Conservation (phyloP, 306 rosid genomes). For the Pyrus communis region DNA sequence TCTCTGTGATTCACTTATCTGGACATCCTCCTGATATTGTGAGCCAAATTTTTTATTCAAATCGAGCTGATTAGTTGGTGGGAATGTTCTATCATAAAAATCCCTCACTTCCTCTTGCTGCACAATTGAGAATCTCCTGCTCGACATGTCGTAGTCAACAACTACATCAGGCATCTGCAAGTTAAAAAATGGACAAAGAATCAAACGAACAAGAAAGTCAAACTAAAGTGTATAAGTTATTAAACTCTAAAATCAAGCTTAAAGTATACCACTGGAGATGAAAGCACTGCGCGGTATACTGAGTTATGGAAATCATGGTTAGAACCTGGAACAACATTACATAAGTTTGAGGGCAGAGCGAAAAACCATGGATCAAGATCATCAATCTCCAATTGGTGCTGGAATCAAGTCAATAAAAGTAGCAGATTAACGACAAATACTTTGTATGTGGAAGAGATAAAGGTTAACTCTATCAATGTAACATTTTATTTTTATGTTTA, state of each 20-base stretch:
- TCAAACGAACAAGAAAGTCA: conserved; percentile 8
- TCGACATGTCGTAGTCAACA: conserved; percentile 83
- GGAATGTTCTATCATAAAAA: conserved; percentile 24
- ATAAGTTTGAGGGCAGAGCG: conserved; percentile 67
- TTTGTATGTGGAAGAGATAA: not conserved
- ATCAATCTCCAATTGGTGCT: conserved; percentile 44
- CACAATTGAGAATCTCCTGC: conserved; percentile 46
- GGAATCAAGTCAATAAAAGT: conserved; percentile 26
- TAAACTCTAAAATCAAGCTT: not conserved
- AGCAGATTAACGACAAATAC: conserved; percentile 15
- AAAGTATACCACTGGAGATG: conserved; percentile 82
- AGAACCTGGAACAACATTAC: conserved; percentile 70
- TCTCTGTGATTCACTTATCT: conserved; percentile 26
- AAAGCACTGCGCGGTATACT: conserved; percentile 71
- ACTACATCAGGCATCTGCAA: conserved; percentile 84
- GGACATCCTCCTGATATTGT: conserved; percentile 17
- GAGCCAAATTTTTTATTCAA: conserved; percentile 18
- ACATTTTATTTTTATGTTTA: not conserved
- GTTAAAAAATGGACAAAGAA: conserved; percentile 6
- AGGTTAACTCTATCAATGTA: not conserved
- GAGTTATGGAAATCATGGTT: conserved; percentile 75
- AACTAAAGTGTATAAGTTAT: not conserved
- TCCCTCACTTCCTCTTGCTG: conserved; percentile 78
- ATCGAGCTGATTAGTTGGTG: conserved; percentile 17
- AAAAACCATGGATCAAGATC: conserved; percentile 81